These are phyloP conservation scores for Globisporangium echinulatum DNA, from an alignment of 352 stramenopile species.

Conservation along the genomic window DNA sequence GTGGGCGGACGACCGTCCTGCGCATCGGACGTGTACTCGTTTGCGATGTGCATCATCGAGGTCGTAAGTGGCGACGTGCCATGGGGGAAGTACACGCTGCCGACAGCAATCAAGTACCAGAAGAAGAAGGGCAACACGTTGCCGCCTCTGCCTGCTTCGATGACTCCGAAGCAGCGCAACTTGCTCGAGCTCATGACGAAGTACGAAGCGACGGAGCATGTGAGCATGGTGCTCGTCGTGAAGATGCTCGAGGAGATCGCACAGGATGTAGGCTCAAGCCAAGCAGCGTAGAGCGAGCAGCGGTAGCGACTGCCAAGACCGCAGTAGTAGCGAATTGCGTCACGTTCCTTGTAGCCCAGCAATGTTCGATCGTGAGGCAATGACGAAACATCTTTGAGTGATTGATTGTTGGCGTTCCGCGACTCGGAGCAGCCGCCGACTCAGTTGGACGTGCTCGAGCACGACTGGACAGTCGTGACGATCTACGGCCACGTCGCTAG, in stretches of 20 bases:
- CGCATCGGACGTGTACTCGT: constrained; percentile 1
- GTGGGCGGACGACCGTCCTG: background rate
- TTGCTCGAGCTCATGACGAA: constrained; percentile 4
- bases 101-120: background rate
- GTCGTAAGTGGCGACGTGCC: background rate
- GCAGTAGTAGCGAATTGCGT: too few relatives aligned
- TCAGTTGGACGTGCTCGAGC: constrained; percentile 20
- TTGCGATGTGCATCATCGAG: constrained; percentile 1
- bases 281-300: background rate
- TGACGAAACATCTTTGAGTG: too few relatives aligned
- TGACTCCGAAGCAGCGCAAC: constrained; percentile 3
- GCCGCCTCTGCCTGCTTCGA: background rate
- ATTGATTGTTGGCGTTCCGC: constrained; percentile 6
- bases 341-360: too few relatives aligned
- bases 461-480: constrained; percentile 41
- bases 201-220: background rate
- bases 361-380: too few relatives aligned
- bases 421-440: constrained; percentile 20
- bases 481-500: constrained; percentile 43
- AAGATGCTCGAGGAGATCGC: background rate
- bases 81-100: background rate
- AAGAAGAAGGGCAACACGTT: background rate
- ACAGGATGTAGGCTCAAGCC: background rate
- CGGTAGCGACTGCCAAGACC: too few relatives aligned
- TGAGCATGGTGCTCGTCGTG: background rate